A percentile compares a stretch with the other conserved stretches of the same genome.
Conservation (phyloP, 768 basidiomycete species). For the Termitomyces bulborhizus region DNA sequence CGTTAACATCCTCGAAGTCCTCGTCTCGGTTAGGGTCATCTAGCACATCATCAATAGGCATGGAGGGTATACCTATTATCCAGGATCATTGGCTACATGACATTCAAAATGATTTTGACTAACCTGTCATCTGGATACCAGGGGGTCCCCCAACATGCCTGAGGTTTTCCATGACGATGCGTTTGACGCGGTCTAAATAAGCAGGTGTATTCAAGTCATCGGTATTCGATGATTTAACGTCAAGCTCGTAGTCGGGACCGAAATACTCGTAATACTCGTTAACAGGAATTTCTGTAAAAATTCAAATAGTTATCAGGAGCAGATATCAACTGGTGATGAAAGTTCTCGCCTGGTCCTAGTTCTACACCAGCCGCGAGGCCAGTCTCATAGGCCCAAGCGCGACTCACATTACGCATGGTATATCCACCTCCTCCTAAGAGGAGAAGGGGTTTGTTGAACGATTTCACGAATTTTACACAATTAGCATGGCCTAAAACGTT, state of each 20-base stretch:
- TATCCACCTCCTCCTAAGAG: slow-evolving; percentile 97
- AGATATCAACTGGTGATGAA: background rate
- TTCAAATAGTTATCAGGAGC: background rate
- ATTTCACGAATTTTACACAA: slow-evolving; percentile 96
- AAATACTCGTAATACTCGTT: slow-evolving; percentile 99
- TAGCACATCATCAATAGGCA: slow-evolving; percentile 80
- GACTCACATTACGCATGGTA: slow-evolving; percentile 95
- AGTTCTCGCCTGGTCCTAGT: slow-evolving; percentile 64
- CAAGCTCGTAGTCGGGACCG: slow-evolving; percentile 93
- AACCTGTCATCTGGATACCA: slow-evolving; percentile 87
- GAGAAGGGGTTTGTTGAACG: slow-evolving; percentile 90
- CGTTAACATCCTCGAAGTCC: slow-evolving; percentile 72
- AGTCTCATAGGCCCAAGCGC: slow-evolving; percentile 98
- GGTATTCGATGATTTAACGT: slow-evolving; percentile 91
- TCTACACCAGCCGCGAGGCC: slow-evolving; percentile 97
- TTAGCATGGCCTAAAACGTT: slow-evolving; percentile 77
- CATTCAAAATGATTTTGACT: slow-evolving; percentile 11
- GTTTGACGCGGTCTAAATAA: slow-evolving; percentile 90
- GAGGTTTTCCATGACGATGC: slow-evolving; percentile 88
- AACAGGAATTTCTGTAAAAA: slow-evolving; percentile 70
- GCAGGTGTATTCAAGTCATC: slow-evolving; percentile 92
- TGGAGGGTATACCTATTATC: slow-evolving; percentile 67
- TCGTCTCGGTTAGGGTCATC: slow-evolving; percentile 82
- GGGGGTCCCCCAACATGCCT: slow-evolving; percentile 84
- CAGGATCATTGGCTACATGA: background rate